phyloP scores from a whole-genome alignment of 2,329 filamentous ascomycete species.

The Aplosporella prunicola region DNA sequence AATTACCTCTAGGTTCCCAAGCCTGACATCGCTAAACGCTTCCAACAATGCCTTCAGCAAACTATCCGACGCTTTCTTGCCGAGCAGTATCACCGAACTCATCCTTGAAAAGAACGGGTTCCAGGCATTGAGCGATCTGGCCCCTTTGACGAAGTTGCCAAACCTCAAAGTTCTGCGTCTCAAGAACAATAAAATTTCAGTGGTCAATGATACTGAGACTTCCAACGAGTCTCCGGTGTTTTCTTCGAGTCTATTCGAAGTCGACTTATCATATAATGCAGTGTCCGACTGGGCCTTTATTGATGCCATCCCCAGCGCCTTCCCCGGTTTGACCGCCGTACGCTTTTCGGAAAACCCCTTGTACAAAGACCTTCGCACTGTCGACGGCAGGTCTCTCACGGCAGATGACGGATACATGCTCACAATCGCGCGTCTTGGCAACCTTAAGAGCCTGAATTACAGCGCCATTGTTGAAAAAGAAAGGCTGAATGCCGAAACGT shows the following conservation, averaged over 20 bases:
- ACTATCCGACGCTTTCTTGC: slow-evolving; percentile 29
- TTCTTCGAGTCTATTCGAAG: slow-evolving; percentile 23
- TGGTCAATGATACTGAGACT: slow-evolving; percentile 20
- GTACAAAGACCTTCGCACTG: slow-evolving; percentile 47
- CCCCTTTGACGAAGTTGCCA: slow-evolving; percentile 50
- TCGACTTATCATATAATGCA: slow-evolving; percentile 39
- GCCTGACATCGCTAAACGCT: slow-evolving; percentile 44
- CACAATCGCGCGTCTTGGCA: slow-evolving; percentile 63
- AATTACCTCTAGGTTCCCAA: slow-evolving; percentile 43
- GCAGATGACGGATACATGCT: slow-evolving; percentile 85
- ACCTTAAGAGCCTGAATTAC: slow-evolving; percentile 63
- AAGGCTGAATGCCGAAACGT: slow-evolving; percentile 80
- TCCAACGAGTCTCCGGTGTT: slow-evolving; percentile 11
- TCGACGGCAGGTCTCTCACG: slow-evolving; percentile 34
- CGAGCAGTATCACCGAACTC: slow-evolving; percentile 49
- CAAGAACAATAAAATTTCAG: slow-evolving; percentile 64
- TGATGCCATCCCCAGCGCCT: slow-evolving; percentile 54
- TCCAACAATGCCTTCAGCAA: slow-evolving; percentile 31
- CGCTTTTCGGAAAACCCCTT: slow-evolving; percentile 82
- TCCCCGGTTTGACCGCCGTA: slow-evolving; percentile 66
- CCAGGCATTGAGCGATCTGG: slow-evolving; percentile 47
- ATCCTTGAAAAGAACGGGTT: slow-evolving; percentile 67
- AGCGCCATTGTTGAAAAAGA: slow-evolving; percentile 60
- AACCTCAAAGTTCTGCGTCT: slow-evolving; percentile 46
- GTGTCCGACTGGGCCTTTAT: slow-evolving; percentile 61